Evolutionary conservation across 1,139 yeast genomes (phyloP), one percentile per base, ranked within the genome.

Genomic region (Suhomyces kunorum): DNA sequence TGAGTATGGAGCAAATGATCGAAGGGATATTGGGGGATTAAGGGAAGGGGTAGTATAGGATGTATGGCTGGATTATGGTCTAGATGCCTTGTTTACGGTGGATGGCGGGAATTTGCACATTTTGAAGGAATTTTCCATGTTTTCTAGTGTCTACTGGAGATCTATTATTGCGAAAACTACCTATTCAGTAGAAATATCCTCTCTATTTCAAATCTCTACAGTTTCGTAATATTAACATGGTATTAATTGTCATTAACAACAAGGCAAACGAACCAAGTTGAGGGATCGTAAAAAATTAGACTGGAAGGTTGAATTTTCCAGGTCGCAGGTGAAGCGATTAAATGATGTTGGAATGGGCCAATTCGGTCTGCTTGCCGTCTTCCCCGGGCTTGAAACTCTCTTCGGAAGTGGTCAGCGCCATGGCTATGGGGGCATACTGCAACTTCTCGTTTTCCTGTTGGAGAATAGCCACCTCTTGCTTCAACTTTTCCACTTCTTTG

Each of bases 401-500:
- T 9, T 44, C 45, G 3, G 43, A 38, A 8, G 34, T 32, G 17
- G 36, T 9, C 14, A 34, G 39, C 6, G 47, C 40, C 12, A 16
- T 28, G 14, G 28, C 30, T 2, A 38, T 36, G 1, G 49, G 49
- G 8, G 47, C 39, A 15, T 30, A 39, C 12, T 39, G 47, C 18
- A 43, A 40, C 27, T 44, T 42, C 22, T 44, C 49, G 28, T 45
- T 46, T 28, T 44, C 45, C 27, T 50, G 51, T 28, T 65, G 84
- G 46, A 83, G 61, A 20, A 71, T 74, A 11, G 69, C 74, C 19
- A 92, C 78, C 56, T 90, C 96, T 17, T 63, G 63, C 58, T 82
- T 86, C 54, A 92, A 70, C 55, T 78, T 77, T 23, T 71, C 66
- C 28, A 90, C 87, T 59, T 92, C 96, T 54, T 84, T 87, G 56